Evolutionary conservation across 495 filamentous ascomycete species (phyloP), one percentile per base, ranked within the genome.

Genomic region (Trichoderma asperelloides): DNA sequence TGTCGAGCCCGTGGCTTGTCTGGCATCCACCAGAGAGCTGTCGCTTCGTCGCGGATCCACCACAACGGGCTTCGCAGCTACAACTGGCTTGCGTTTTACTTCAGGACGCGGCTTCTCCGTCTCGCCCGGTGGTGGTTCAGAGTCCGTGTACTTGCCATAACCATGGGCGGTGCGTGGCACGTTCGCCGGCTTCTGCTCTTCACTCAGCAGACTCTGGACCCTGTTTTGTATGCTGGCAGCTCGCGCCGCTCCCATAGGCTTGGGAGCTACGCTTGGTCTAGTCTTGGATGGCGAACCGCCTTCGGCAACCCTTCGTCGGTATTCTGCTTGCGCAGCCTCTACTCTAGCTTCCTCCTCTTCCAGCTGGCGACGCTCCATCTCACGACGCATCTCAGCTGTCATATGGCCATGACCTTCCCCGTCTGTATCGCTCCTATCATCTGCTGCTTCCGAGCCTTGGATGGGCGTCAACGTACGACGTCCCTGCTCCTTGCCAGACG

Each of bases 301-400:
- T 65, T 88, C 88, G 2, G 91, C 88, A 55, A 96, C 81, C 30
- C 89, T 88, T 67, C 87, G 84, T 4, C 90, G 87, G 73, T 97
- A 96, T 75, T 97, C 95, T 1, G 91, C 93, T n/a, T 92, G 92
- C 0, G 93, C 95, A 55, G 85, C 88, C 41, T 91, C 93, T 12
- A 98, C 96, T n/a, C 95, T 84, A 68, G 88, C 88, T 76, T 98
- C 95, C 77, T 98, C 95, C 74, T 92, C 87, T 23, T 89, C 89
- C 23, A 98, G 85, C 60, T 91, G 86, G 43, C 88, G 83, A 25
- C 93, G 86, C 75, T 98, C 95, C 8, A 97, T 82, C 74, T 98
- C 95, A 30, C 95, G 87, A 39, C 92, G 87, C 81, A 94, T 89
- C 76, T 98, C 96, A 0, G 94, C 92, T 6, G 91, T 86, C 75